Evolutionary conservation across 306 rosid species (phyloP).

Genomic region (Rosa multiflora): DNA sequence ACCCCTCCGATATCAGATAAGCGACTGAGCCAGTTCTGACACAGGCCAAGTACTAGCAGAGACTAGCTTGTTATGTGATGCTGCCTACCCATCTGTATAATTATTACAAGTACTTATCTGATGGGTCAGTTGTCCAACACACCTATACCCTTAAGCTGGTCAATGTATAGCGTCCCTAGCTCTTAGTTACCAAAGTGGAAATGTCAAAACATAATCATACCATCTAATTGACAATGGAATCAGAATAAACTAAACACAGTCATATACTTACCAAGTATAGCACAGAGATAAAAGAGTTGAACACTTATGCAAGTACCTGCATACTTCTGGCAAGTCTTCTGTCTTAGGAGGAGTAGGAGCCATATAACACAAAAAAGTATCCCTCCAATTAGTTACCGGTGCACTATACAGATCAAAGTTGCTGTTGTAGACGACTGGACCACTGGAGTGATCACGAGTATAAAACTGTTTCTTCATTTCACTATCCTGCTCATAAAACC

Average conservation of each 20-base stretch:
- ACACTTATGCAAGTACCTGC: neutral
- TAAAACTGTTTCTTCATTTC: conserved; percentile 35
- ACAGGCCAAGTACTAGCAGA: neutral
- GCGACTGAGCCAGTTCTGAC: neutral
- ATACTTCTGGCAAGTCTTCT: conserved; percentile 18
- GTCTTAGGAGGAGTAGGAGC: neutral
- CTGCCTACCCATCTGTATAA: neutral
- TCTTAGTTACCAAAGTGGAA: too few relatives aligned
- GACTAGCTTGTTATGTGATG: neutral
- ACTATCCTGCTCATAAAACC: conserved; percentile 40
- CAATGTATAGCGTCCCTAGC: too few relatives aligned
- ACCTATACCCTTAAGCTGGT: neutral
- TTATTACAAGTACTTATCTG: conserved; percentile 39
- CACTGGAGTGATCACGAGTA: conserved; percentile 13
- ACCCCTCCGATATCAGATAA: neutral
- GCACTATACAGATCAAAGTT: conserved; percentile 32
- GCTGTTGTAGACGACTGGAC: conserved; percentile 22
- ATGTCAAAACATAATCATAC: too few relatives aligned
- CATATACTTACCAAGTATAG: neutral
- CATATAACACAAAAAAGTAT: conserved; percentile 19
- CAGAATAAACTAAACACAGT: neutral
- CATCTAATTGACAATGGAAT: neutral
- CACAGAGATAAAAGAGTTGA: neutral
- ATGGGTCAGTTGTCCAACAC: neutral
- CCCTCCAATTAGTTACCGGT: conserved; percentile 22